phyloP scores from a whole-genome alignment of 2,329 filamentous ascomycete genomes.

The Phialocephala sp. region DNA sequence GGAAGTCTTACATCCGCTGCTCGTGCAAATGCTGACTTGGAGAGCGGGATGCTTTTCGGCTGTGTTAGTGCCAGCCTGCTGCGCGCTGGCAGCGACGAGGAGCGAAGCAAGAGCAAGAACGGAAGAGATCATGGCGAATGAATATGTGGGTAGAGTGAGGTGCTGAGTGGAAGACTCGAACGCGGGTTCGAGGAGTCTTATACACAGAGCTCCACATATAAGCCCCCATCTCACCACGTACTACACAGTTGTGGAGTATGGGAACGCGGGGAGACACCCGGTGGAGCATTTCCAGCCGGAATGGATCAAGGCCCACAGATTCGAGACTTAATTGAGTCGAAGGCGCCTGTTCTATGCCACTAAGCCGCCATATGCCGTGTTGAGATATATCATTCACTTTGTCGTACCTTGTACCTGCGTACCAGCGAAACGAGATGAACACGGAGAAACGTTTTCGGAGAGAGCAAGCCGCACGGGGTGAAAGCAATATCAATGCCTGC shows the following conservation, averaged over 20 bases:
- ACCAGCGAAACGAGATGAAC: constrained; percentile 26
- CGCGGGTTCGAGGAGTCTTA: constrained; percentile 30
- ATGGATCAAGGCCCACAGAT: constrained; percentile 23
- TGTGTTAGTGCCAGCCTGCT: constrained; percentile 54
- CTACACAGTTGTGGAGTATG: constrained; percentile 24
- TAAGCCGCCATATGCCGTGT: constrained; percentile 26
- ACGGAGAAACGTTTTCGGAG: constrained; percentile 34
- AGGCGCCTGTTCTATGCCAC: constrained; percentile 20
- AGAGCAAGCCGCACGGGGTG: constrained; percentile 24
- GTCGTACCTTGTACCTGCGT: constrained; percentile 12
- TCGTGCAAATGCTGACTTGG: constrained; percentile 57
- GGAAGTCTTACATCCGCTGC: constrained; percentile 53
- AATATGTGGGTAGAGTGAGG: constrained; percentile 13
- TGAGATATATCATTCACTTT: not conserved
- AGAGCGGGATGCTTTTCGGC: constrained; percentile 58
- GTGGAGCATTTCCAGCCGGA: constrained; percentile 33
- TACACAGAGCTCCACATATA: constrained; percentile 26
- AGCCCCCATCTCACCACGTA: constrained; percentile 6
- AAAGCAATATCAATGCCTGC: not conserved
- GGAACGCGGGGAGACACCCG: constrained; percentile 39
- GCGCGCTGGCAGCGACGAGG: constrained; percentile 52
- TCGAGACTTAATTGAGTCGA: constrained; percentile 26
- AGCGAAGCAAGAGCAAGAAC: constrained; percentile 50
- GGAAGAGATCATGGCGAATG: constrained; percentile 40
- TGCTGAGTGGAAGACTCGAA: constrained; percentile 7